Base-by-base conservation (phyloP, 2,329 filamentous ascomycete genomes). In the Neophaeococcomyces aloes region DNA sequence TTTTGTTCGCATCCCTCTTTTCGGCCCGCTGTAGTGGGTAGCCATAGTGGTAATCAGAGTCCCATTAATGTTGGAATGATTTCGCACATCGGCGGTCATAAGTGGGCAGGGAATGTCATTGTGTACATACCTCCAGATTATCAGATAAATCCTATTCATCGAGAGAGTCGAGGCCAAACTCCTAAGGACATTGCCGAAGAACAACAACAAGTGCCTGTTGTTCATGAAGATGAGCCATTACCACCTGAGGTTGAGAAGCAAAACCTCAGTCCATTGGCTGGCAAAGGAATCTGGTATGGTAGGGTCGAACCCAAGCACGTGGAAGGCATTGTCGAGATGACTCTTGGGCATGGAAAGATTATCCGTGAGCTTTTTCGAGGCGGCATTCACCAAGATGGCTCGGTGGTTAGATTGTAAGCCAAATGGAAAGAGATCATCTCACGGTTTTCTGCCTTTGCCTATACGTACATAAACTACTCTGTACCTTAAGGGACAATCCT, bases 61-160 rank as follows among this genome's bases (percentile, higher is more conserved):
- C 41, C 7, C 45, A 44, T 62, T 8, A 64, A 68, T 48, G 53
- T 69, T 42, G 66, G 61, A 4, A 53, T 61, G 37, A 66, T 94
- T 53, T 88, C 79, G 48, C 88, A 95, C 59, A 85, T 94, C 3
- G 88, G 89, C 27, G 89, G 88, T 0, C 88, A 95, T 69, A 94
- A 94, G 68, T 95, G 89, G 67, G 81, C 81, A 37, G 88, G 88
- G 21, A 95, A 95, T 58, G 78, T 94, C 51, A 80, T 95, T 67
- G 68, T 95, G 1, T 95, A 95, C 61, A 75, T 55, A 8, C 54
- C 54, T 4, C 50, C 48, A n/a, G 25, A 23, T 21, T 46, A 45
- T 19, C 19, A 29, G 8, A 32, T 44, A 18, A 38, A 37, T 10
- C n/a, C 38, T 25, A 17, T 37, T 6, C 15, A 37, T 21, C 41